Percentiles rank a stretch among this genome's conserved stretches.
Conservation (phyloP, 2,329 filamentous ascomycete genomes). For the Aspergillus oerlinghausenensis region DNA sequence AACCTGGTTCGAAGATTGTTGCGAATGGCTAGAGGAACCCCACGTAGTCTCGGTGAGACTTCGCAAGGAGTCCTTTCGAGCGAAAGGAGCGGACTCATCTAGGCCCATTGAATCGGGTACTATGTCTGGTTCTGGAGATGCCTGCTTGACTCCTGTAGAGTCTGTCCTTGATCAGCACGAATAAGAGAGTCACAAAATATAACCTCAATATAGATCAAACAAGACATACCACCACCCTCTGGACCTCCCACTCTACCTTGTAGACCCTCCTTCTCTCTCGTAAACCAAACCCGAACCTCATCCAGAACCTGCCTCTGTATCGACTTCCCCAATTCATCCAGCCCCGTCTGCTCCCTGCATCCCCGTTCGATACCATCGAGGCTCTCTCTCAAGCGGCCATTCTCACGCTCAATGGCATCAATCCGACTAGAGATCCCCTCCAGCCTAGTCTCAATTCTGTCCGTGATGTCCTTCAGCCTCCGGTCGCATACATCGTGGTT, state of each 20-base stretch:
- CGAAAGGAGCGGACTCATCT: background rate
- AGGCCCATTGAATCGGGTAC: slow-evolving; percentile 15
- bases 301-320: background rate
- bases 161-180: background rate
- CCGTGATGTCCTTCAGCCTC: background rate
- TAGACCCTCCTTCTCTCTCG: background rate
- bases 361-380: background rate
- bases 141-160: background rate
- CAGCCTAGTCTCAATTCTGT: background rate
- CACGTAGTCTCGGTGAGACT: slow-evolving; percentile 12
- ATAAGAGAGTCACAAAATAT: background rate
- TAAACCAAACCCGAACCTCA: background rate
- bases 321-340: background rate
- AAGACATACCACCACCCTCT: background rate
- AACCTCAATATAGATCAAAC: too few species aligned
- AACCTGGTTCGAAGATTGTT: background rate
- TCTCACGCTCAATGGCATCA: background rate
- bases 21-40: slow-evolving; percentile 1
- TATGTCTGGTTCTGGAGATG: background rate
- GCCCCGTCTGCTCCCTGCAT: background rate
- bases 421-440: background rate
- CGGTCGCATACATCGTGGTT: background rate
- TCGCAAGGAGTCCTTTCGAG: background rate
- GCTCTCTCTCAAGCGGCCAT: background rate
- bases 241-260: background rate